Evolutionary conservation across 192 early-diverging fungal genomes (phyloP), one percentile per base, ranked within the genome.

Genomic region (Entomortierella chlamydospora): DNA sequence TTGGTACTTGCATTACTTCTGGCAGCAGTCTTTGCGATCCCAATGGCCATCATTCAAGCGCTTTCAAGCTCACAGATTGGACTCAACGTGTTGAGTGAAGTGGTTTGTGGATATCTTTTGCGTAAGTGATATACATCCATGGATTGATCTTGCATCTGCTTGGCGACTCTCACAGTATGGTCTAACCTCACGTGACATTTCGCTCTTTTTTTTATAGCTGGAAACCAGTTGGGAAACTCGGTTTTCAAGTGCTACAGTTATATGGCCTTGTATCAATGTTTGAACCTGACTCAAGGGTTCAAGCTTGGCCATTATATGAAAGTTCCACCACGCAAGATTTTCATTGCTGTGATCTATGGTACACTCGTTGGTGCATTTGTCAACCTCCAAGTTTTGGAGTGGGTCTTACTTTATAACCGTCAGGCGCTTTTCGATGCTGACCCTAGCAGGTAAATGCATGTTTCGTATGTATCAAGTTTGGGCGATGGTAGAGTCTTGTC

Each of bases 201-300:
- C 15, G 4, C 15, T 20, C 15, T 47, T 47, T 20, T 47, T 47
- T 47, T 20, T 17, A 47, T 83, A 50, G 89, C 91, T n/a, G 90
- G 90, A 29, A 74, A 81, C 52, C 85, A 86, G 29, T 56, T 87
- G 13, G 81, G 70, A 20, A 85, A 83, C 59, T 84, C 90, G 56
- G 77, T 78, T 20, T 92, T 91, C 84, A 92, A 92, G 74, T 84
- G 82, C 39, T 83, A 87, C 60, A 83, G 85, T 29, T 84, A 83
- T 54, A 83, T 83, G 58, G 84, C 90, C 6, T 85, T 94, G 83
- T 77, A 84, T n/a, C 96, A 98, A 83, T 91, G 91, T 55, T 70
- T 97, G 28, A 85, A 87, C 25, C 85, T 97, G 37, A 79, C 92
- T 3, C 42, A 67, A 51, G 92, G 93, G 63, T 82, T 96, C 41